These are phyloP conservation scores for Colletotrichum aenigma DNA, from an alignment of 2,329 filamentous ascomycete species.

Conservation along the genomic window DNA sequence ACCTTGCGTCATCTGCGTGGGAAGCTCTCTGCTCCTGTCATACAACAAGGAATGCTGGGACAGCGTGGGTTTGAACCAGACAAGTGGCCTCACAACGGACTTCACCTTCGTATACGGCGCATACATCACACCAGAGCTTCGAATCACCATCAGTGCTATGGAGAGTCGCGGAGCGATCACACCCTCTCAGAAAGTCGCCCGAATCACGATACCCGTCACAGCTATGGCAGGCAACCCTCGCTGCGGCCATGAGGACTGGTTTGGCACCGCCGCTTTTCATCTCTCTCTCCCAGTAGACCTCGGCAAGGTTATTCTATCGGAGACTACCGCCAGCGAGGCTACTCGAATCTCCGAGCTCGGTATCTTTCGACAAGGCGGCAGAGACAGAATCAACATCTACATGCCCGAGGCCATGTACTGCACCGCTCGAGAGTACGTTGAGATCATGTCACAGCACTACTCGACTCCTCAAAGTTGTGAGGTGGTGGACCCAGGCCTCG, in stretches of 20 bases:
- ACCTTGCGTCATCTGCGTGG: not conserved
- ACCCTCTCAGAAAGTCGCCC: not conserved
- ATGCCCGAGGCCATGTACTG: not conserved
- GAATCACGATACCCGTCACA: not conserved
- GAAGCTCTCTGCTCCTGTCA: not conserved
- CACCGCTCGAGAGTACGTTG: not conserved
- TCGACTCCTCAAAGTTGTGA: not conserved
- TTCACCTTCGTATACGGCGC: not conserved
- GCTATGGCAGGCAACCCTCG: not conserved
- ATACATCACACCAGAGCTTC: not conserved
- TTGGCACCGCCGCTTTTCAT: not conserved
- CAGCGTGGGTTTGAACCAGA: not conserved
- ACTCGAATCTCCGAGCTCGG: not conserved
- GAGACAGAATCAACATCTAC: not conserved
- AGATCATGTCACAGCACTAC: not conserved
- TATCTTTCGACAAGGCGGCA: not conserved
- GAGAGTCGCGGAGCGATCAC: not conserved
- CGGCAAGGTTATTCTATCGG: not conserved
- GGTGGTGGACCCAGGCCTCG: not conserved
- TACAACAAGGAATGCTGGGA: not conserved
- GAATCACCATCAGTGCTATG: not conserved
- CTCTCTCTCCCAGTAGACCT: not conserved
- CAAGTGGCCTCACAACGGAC: fast-evolving
- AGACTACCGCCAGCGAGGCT: not conserved
- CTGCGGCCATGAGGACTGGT: not conserved